Conservation (phyloP, 2,329 filamentous ascomycete species). For the Immersiporthe knoxdaviesiana region DNA sequence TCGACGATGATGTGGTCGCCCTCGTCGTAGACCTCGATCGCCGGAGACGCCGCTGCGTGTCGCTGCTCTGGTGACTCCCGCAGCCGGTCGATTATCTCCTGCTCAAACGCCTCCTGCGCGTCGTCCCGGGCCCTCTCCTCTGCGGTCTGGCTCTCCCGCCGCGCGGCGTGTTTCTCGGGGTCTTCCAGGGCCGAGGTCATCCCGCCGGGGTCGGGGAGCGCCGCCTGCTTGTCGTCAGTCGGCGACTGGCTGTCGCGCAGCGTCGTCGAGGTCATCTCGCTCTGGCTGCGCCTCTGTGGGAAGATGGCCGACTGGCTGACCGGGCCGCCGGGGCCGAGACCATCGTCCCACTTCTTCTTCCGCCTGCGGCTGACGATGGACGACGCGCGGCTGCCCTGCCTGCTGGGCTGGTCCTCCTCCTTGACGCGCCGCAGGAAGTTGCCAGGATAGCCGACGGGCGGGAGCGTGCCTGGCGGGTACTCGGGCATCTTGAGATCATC, state of each 20-base stretch:
- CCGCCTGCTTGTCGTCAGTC: constrained; percentile 34
- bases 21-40: constrained; percentile 77
- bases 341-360: constrained; percentile 70
- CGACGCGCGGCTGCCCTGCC: constrained; percentile 60
- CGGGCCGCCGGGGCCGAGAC: constrained; percentile 80
- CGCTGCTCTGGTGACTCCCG: constrained; percentile 16
- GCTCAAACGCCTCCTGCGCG: constrained; percentile 37
- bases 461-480: constrained; percentile 71
- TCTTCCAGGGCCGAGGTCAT: constrained; percentile 31
- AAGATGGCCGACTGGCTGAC: constrained; percentile 89
- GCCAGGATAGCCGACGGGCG: constrained; percentile 71
- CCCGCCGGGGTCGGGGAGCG: constrained; percentile 31
- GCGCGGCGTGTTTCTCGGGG: constrained; percentile 34
- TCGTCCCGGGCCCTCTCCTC: constrained; percentile 31
- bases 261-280: constrained; percentile 31
- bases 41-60: constrained; percentile 20
- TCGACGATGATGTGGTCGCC: constrained; percentile 80
- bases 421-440: constrained; percentile 82
- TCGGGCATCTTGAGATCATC: constrained; percentile 64
- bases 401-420: constrained; percentile 68
- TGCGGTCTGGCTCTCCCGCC: constrained; percentile 3
- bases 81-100: constrained; percentile 21
- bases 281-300: constrained; percentile 55
- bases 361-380: constrained; percentile 64
- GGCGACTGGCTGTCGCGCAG: constrained; percentile 30